Evolutionary conservation across 257 asterid genomes (phyloP).

Genomic region (Forsythia viridissima): DNA sequence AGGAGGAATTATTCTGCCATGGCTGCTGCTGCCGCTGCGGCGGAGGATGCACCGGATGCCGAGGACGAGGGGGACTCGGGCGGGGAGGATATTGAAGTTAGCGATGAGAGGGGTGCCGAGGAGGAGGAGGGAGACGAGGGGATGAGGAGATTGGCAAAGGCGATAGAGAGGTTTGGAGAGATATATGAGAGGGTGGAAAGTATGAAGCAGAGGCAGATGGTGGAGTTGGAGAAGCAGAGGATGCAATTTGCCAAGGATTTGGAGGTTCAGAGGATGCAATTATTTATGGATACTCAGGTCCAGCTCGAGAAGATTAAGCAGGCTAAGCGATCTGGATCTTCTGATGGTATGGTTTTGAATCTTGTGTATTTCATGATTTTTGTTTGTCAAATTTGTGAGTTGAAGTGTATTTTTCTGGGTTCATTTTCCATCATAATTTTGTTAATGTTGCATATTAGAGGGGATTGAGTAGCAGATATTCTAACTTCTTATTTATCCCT

Average conservation of each 20-base stretch:
- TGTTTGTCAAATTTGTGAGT: background rate
- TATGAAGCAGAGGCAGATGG: constrained; percentile 66
- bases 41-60: constrained; percentile 36
- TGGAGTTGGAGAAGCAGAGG: constrained; percentile 78
- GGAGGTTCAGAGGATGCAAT: constrained; percentile 78
- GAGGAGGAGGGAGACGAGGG: constrained; percentile 44
- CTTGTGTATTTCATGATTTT: background rate
- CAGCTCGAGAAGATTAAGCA: constrained; percentile 58
- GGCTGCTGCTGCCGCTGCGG: constrained; percentile 67
- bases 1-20: constrained; percentile 58
- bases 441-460: background rate
- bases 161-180: constrained; percentile 64
- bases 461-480: background rate
- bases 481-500: background rate
- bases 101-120: constrained; percentile 37
- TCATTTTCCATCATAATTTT: background rate
- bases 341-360: constrained; percentile 39
- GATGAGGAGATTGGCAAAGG: constrained; percentile 55
- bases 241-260: constrained; percentile 72
- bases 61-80: constrained; percentile 41
- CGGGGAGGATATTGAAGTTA: constrained; percentile 44
- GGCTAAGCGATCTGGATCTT: constrained; percentile 45
- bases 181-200: constrained; percentile 66
- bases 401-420: background rate
- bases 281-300: constrained; percentile 71